phyloP scores from a whole-genome alignment of 2,329 filamentous ascomycete genomes.

The Eutypella sp. region DNA sequence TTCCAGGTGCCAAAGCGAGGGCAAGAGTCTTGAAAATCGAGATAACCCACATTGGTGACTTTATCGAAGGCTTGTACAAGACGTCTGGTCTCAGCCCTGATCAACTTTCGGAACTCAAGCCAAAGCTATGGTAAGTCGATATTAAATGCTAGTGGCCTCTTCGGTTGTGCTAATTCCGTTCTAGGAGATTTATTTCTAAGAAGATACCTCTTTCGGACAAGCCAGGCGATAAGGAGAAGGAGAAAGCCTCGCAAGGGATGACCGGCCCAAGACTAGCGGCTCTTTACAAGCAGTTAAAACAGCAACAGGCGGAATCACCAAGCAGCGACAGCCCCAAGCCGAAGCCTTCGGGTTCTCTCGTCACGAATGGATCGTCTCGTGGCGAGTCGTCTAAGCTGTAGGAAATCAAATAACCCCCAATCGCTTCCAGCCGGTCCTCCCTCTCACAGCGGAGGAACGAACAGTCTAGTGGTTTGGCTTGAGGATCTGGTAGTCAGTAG shows the following conservation, averaged over 20 bases:
- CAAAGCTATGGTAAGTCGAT: constrained; percentile 28
- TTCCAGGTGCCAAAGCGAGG: constrained; percentile 27
- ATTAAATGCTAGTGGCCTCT: background rate
- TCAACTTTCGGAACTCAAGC: constrained; percentile 29
- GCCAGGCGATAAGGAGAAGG: constrained; percentile 19
- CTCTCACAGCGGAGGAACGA: too few species aligned
- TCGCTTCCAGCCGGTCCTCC: background rate
- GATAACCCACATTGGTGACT: constrained; percentile 30
- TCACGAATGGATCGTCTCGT: constrained; percentile 22
- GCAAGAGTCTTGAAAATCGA: constrained; percentile 29
- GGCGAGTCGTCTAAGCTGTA: constrained; percentile 22
- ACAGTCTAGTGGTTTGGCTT: too few species aligned
- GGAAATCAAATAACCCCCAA: constrained; percentile 15
- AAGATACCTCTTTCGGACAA: constrained; percentile 29
- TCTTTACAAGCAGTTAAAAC: constrained; percentile 27
- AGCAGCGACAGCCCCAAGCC: constrained; percentile 18
- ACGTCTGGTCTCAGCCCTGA: constrained; percentile 23
- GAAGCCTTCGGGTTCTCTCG: constrained; percentile 16
- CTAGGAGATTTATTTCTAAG: constrained; percentile 31
- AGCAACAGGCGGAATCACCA: constrained; percentile 13
- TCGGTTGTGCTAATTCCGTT: constrained; percentile 13
- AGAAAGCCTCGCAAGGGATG: constrained; percentile 23
- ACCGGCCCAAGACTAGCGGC: constrained; percentile 27
- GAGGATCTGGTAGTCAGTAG: too few species aligned
- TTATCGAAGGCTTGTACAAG: constrained; percentile 28